Base-by-base conservation (phyloP, 257 asterid genomes). In the Solanum chilense region DNA sequence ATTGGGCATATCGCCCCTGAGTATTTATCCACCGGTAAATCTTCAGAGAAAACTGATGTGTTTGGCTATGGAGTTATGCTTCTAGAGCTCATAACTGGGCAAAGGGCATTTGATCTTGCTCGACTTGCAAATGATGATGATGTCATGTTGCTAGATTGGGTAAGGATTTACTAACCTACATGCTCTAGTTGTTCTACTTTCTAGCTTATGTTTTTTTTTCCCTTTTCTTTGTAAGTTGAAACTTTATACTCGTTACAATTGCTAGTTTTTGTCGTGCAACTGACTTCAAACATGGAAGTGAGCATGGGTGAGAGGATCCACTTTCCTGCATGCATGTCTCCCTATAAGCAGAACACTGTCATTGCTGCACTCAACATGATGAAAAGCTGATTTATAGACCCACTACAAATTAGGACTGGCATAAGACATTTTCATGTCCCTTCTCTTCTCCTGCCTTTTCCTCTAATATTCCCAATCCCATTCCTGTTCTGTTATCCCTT, bases 121-220 rank as follows among this genome's bases (percentile, higher is more conserved):
- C 94, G 98, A 13, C 97, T 97, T 83, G 99, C 98, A 73, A 94
- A 93, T 86, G 98, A 96, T 80, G 98, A 95, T 60, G 98, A 94
- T 62, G 97, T 95, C 90, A 94, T 95, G 99, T 88, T 97, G 84
- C 98, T 94, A 33, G 98, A 97, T 89, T 97, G 98, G 99, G 98
- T 95, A 89, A 93, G 94, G 70, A 73, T 87, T 85, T 87, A 60
- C 87, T 29, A 31, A 49, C 39, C 10, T 85, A 45, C 82, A 64
- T 74, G 42, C 44, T 41, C 68, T 69, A 20, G 76, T 45, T 64
- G 56, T 64, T 66, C 12, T 64, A 42, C 29, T 39, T n/a, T 64
- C 42, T 39, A n/a, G 56, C 78, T 31, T 7, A 9, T 58, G 12
- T 45, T 1, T 80, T 47, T 80, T 47, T 78, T 21, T 27, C 41